Percentiles rank a stretch among this genome's conserved stretches.
phyloP scores from a whole-genome alignment of 768 basidiomycete genomes.

The Mrakia frigida region DNA sequence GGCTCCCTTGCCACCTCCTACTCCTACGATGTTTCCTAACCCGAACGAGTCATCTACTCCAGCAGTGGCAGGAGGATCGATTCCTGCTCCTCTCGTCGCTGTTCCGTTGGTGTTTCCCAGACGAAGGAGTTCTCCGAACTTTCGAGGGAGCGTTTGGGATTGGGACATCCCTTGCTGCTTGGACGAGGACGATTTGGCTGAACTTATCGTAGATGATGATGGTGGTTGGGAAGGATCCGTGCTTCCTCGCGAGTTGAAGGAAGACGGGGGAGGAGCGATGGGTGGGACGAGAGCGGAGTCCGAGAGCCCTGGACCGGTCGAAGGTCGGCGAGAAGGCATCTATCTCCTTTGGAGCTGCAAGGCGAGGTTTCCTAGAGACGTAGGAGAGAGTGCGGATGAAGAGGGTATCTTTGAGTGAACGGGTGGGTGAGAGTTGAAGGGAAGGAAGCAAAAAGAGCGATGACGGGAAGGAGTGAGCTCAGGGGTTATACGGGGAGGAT shows the following conservation, averaged over 20 bases:
- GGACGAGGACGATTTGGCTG: background rate
- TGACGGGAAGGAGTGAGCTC: no score
- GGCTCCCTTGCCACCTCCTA: background rate
- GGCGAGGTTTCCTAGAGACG: no score
- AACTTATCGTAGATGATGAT: background rate
- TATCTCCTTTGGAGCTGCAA: no score
- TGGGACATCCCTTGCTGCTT: background rate
- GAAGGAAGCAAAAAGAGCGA: no score
- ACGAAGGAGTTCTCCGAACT: constrained; percentile 9
- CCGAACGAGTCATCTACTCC: background rate
- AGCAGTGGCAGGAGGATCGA: background rate
- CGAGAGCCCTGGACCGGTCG: background rate
- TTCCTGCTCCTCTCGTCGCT: background rate
- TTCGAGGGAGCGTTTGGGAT: constrained; percentile 14
- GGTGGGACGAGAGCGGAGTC: constrained; percentile 12
- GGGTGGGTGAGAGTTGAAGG: no score
- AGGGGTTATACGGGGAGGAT: no score
- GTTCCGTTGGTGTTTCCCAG: background rate
- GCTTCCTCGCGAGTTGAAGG: background rate
- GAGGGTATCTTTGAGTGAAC: no score
- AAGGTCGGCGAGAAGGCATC: background rate
- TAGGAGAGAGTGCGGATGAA: no score
- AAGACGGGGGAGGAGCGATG: background rate
- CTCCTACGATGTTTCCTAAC: background rate
- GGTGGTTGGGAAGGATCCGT: background rate